Conservation (phyloP, 129 eudicot species). For the Flaveria bidentis region DNA sequence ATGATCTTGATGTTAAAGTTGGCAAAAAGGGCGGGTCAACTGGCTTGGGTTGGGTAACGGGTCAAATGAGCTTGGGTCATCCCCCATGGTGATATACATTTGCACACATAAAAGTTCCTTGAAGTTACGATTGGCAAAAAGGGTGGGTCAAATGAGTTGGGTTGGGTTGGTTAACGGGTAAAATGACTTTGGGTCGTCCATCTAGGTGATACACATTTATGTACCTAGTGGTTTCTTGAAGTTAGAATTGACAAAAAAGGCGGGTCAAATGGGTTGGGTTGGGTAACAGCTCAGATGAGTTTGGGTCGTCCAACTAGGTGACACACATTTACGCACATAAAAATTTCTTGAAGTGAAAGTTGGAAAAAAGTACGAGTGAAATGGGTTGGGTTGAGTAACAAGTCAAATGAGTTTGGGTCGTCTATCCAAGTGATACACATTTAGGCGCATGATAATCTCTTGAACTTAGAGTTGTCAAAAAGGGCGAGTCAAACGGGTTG, state of each 20-base stretch:
- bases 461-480: too few relatives aligned
- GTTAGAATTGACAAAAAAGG: too few relatives aligned
- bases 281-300: background rate
- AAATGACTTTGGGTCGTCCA: too few relatives aligned
- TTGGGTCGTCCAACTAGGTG: conserved; percentile 66
- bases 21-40: background rate
- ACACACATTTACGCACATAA: background rate
- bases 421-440: too few relatives aligned
- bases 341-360: background rate
- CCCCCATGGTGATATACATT: too few relatives aligned
- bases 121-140: too few relatives aligned
- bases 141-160: too few relatives aligned
- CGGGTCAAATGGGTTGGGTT: background rate
- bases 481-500: background rate
- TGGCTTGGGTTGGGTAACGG: background rate
- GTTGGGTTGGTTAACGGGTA: background rate
- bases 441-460: too few relatives aligned
- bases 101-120: too few relatives aligned
- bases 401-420: background rate
- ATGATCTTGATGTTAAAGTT: background rate
- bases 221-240: too few relatives aligned
- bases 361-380: background rate
- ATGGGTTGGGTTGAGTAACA: background rate
- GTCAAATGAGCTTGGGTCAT: background rate
- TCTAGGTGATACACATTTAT: too few relatives aligned